Percentiles rank a stretch among this genome's conserved stretches.
Evolutionary conservation across 1,284 basidiomycete genomes (phyloP).

Genomic region (Clitocybe nebularis): DNA sequence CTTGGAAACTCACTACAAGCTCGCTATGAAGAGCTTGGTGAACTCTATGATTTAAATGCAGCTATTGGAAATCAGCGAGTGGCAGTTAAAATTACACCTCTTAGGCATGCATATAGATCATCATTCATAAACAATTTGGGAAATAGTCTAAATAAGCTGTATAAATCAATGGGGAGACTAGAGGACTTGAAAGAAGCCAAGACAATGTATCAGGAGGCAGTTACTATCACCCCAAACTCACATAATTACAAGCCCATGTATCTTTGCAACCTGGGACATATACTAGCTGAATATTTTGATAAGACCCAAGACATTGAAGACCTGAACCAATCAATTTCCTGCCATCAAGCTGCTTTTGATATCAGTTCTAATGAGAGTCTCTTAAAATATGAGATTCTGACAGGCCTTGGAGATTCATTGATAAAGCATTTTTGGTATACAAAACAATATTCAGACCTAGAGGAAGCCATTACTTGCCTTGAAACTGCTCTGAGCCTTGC

Average conservation of each 20-base stretch:
- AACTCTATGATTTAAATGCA: constrained; percentile 1
- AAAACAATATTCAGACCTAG: constrained; percentile 1
- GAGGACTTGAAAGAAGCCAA: constrained; percentile 17
- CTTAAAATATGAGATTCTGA: no score
- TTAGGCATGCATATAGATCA: not conserved
- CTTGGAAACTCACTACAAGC: constrained; percentile 1
- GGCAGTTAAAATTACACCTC: no score
- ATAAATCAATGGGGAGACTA: constrained; percentile 11
- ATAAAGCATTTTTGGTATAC: constrained; percentile 1
- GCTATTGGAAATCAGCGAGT: no score
- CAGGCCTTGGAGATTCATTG: constrained; percentile 5
- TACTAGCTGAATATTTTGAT: constrained; percentile 6
- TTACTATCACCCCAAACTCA: constrained; percentile 8
- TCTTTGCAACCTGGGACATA: constrained; percentile 11
- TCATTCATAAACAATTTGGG: constrained; percentile 7
- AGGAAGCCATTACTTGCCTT: not conserved
- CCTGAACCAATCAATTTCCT: no score
- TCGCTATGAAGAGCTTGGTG: not conserved
- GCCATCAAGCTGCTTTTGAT: no score
- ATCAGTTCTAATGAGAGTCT: no score
- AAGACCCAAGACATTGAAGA: not conserved
- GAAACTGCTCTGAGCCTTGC: constrained; percentile 2
- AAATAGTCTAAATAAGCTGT: constrained; percentile 4
- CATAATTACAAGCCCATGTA: constrained; percentile 4
- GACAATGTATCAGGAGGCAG: constrained; percentile 3